Conservation (phyloP, 1,139 yeast genomes). For the Pneumocystis carinii region DNA sequence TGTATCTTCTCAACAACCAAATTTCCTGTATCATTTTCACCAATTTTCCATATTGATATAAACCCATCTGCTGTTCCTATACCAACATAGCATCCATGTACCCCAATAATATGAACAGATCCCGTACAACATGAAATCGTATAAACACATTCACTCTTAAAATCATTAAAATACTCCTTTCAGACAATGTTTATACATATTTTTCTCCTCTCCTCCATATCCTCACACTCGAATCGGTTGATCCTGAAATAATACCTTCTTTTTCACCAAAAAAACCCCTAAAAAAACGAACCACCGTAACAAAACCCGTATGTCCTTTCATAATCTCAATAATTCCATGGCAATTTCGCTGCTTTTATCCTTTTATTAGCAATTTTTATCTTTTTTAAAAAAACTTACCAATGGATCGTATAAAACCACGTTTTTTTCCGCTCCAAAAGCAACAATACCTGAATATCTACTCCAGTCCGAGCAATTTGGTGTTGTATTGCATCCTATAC, state of each 20-base stretch:
- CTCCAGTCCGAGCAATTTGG: neutral
- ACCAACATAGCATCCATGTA: slow-evolving; percentile 28
- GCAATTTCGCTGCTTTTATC: neutral
- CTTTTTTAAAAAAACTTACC: neutral
- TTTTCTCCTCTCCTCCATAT: slow-evolving; percentile 37
- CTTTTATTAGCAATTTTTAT: neutral
- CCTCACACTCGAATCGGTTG: slow-evolving; percentile 48
- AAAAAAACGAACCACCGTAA: slow-evolving; percentile 23
- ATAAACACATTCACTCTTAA: slow-evolving; percentile 15
- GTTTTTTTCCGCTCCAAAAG: slow-evolving; percentile 7
- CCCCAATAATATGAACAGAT: slow-evolving; percentile 39
- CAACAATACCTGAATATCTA: slow-evolving; percentile 2
- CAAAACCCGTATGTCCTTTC: slow-evolving; percentile 22
- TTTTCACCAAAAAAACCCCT: slow-evolving; percentile 17
- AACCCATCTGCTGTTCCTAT: slow-evolving; percentile 58
- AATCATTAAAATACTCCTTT: slow-evolving; percentile 14
- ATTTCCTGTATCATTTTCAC: neutral
- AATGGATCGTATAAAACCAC: slow-evolving; percentile 8
- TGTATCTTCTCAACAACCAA: slow-evolving; percentile 12
- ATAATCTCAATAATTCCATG: slow-evolving; percentile 17
- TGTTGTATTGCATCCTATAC: neutral
- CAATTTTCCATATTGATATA: slow-evolving; percentile 35
- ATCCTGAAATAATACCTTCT: slow-evolving; percentile 40
- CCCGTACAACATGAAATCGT: slow-evolving; percentile 29
- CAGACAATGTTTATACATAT: slow-evolving; percentile 10